Conservation (phyloP, 2,329 filamentous ascomycete species). For the Exutisphaerella laricina region DNA sequence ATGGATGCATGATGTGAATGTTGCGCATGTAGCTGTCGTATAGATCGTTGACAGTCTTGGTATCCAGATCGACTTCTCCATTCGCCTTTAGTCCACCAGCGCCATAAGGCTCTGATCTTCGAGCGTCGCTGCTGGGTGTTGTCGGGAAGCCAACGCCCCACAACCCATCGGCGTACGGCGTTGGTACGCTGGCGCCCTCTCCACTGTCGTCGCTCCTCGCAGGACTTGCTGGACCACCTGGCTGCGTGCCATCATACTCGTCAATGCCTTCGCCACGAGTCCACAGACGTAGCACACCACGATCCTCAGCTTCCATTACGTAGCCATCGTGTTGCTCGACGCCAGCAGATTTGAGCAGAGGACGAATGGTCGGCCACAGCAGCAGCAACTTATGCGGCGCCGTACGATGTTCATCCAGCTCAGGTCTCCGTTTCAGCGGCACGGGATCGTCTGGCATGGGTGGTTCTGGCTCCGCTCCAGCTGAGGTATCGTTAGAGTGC, state of each 20-base stretch:
- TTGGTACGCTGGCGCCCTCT: slow-evolving; percentile 30
- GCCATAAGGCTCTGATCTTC: slow-evolving; percentile 31
- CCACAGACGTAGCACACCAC: slow-evolving; percentile 34
- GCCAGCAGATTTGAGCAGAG: slow-evolving; percentile 29
- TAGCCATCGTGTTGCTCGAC: slow-evolving; percentile 31
- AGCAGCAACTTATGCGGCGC: slow-evolving; percentile 75
- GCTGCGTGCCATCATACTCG: slow-evolving; percentile 31
- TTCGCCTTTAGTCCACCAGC: slow-evolving; percentile 48
- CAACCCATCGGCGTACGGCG: slow-evolving; percentile 40
- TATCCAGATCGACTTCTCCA: slow-evolving; percentile 51
- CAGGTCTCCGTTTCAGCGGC: slow-evolving; percentile 50
- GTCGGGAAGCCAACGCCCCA: slow-evolving; percentile 48
- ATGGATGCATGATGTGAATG: slow-evolving; percentile 60
- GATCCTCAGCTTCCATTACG: slow-evolving; percentile 35
- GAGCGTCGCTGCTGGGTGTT: slow-evolving; percentile 27
- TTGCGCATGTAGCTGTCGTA: slow-evolving; percentile 53
- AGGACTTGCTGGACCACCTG: slow-evolving; percentile 36
- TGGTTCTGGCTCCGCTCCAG: slow-evolving; percentile 9
- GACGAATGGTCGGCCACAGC: slow-evolving; percentile 50
- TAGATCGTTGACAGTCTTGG: slow-evolving; percentile 46
- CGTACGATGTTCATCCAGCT: slow-evolving; percentile 82
- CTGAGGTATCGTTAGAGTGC: slow-evolving; percentile 5
- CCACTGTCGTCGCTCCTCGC: slow-evolving; percentile 36
- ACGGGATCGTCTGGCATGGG: slow-evolving; percentile 27
- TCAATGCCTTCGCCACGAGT: slow-evolving; percentile 38